Base-by-base conservation (phyloP, 1,284 basidiomycete species). In the Pascua guehoae region DNA sequence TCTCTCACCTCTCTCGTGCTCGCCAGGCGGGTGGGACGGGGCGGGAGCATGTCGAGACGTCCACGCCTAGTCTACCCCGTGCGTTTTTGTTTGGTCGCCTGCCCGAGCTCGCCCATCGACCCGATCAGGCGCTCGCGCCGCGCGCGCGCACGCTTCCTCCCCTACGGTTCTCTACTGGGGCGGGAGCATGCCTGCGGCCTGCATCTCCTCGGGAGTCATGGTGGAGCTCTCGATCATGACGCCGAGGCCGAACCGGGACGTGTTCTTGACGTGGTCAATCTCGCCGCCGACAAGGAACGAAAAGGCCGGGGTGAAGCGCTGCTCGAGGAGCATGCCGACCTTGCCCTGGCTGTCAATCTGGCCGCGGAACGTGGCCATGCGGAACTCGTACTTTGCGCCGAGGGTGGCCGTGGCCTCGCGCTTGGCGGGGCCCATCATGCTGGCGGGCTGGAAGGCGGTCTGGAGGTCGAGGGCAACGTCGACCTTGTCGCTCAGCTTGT, bases 201-300 rank as follows among this genome's bases (percentile, higher is more conserved):
- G 70, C 75, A 77, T 77, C 68, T 77, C 75, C 65, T 77, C 74
- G 42, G 69, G 70, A 43, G 67, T 68, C 70, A 76, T 75, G 45
- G 72, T 68, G 12, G 69, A 69, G 18, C 73, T 75, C 83, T 98
- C 94, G 66, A 98, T 89, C 88, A 92, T 91, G 74, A 98, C 89
- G 78, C 93, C 94, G 14, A 98, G 86, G 61, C 95, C 95, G 62
- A 97, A 88, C 79, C 94, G 94, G 53, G 90, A 88, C 43, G 90
- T 82, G 78, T 91, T 92, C 91, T 95, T 96, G 81, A 91, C 88
- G 83, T 98, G 95, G 77, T 98, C 96, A 65, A 99, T 93, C 82
- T 98, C 95, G 14, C 96, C 95, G 15, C 90, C 86, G 61, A 99
- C 86, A 66, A 95, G 80, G 83, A 99, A 94, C 5, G 91, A 86